Evolutionary conservation across 306 rosid genomes (phyloP).

Genomic region (Castanea mollissima): DNA sequence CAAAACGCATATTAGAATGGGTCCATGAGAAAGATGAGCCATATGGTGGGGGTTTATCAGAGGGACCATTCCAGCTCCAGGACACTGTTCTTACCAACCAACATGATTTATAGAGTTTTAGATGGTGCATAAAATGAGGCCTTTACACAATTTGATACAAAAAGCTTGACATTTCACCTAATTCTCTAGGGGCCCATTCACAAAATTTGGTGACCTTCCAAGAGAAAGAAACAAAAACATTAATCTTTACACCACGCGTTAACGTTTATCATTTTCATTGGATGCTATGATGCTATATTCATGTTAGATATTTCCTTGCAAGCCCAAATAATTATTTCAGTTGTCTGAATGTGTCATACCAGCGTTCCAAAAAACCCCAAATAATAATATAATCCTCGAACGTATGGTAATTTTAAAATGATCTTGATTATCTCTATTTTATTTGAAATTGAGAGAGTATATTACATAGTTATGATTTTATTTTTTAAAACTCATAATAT

Average conservation of each 20-base stretch:
- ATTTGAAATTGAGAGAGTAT: too few species aligned
- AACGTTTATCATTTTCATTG: not conserved
- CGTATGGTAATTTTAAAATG: not conserved
- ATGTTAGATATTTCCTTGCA: not conserved
- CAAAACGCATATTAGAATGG: slow-evolving; percentile 1
- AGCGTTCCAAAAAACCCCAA: not conserved
- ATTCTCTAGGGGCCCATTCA: slow-evolving; percentile 2
- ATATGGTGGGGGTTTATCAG: slow-evolving; percentile 10
- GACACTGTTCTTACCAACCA: slow-evolving; percentile 25
- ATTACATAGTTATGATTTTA: too few species aligned
- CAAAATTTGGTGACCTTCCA: not conserved
- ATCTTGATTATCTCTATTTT: not conserved
- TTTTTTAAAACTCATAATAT: too few species aligned
- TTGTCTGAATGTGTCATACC: not conserved
- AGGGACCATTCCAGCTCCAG: slow-evolving; percentile 27
- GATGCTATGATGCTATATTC: too few species aligned
- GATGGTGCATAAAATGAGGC: slow-evolving; percentile 33
- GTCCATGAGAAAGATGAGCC: slow-evolving; percentile 15
- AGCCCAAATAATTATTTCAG: not conserved
- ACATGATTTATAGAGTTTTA: slow-evolving; percentile 15
- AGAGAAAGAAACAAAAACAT: not conserved
- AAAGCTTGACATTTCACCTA: slow-evolving; percentile 27
- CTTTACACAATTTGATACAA: slow-evolving; percentile 8
- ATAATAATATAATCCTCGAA: not conserved
- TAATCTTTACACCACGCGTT: not conserved